Evolutionary conservation across 306 rosid genomes (phyloP), one percentile per base, ranked within the genome.

Genomic region (Sechiopsis laciniata): DNA sequence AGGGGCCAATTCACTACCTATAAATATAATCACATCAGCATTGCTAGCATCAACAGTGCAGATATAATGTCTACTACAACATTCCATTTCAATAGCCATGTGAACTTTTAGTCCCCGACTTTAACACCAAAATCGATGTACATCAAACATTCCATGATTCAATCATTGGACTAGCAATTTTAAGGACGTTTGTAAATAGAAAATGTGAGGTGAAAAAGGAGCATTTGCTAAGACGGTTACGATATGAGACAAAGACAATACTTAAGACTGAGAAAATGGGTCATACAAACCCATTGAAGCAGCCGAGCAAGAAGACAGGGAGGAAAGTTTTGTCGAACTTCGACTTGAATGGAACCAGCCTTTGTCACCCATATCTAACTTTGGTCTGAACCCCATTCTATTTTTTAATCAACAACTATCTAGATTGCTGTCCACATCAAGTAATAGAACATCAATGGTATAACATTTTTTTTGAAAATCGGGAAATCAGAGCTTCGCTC

Each of bases 381-480:
- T 52, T 7, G 9, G 12, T 2, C 50, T 45, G 2, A 45, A 9
- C 48, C 10, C 48, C 48, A 10, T 42, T 35, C 48, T 42, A 42
- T 7, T 55, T 55, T 20, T 24, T 55, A 55, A 24, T 55, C 62
- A 17, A 17, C 17, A 15, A 24, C 17, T 24, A 24, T 59, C 40
- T 61, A 61, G 67, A 61, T 26, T 61, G 20, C 9, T 61, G 67
- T 26, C 11, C 14, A 29, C 16, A 58, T 58, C 63, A 58, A 58
- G 63, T 58, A 6, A 62, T 32, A 32, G 13, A 62, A 15, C 22
- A 32, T 16, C 11, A 7, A 64, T 17, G 12, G 7, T 16, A 26
- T 26, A 3, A 26, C 1, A 26, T 26, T 26, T 26, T 26, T 26
- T 26, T 26, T 1, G 1, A 3, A 26, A 26, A 26, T 26, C 32